Conservation (phyloP, 805 yeast species). For the Pichia nakasei region DNA sequence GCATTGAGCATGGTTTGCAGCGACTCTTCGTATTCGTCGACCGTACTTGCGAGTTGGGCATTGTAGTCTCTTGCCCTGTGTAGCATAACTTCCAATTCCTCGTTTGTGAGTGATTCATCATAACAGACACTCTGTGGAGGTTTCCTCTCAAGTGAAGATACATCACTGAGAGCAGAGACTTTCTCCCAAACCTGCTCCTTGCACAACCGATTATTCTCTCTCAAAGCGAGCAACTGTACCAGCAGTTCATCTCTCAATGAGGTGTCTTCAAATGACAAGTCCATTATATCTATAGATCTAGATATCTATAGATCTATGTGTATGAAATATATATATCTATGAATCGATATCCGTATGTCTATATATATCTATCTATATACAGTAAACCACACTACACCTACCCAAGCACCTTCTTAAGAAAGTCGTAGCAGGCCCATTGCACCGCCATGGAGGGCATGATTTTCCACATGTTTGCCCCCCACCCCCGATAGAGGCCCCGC, state of each 20-base stretch:
- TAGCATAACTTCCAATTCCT: background rate
- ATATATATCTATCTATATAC: background rate
- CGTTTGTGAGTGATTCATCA: background rate
- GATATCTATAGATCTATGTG: too few species aligned
- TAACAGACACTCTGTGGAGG: background rate
- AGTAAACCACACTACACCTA: background rate
- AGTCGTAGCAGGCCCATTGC: conserved; percentile 69
- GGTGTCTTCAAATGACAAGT: background rate
- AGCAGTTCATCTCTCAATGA: background rate
- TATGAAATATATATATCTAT: too few species aligned
- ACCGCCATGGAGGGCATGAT: conserved; percentile 95
- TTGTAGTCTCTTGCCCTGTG: background rate
- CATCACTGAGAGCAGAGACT: background rate
- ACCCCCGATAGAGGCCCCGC: conserved; percentile 62
- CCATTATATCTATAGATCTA: too few species aligned
- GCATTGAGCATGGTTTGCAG: background rate
- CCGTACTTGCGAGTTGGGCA: background rate
- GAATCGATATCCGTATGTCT: background rate
- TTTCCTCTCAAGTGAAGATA: background rate
- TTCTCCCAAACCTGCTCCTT: background rate
- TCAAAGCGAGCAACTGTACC: background rate
- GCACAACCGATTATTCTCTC: background rate
- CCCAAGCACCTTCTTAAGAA: background rate
- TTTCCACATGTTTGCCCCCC: conserved; percentile 75
- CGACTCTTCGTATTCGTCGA: background rate